Evolutionary conservation across 2,329 filamentous ascomycete species (phyloP).

Genomic region (Taxawa tesnikishii): DNA sequence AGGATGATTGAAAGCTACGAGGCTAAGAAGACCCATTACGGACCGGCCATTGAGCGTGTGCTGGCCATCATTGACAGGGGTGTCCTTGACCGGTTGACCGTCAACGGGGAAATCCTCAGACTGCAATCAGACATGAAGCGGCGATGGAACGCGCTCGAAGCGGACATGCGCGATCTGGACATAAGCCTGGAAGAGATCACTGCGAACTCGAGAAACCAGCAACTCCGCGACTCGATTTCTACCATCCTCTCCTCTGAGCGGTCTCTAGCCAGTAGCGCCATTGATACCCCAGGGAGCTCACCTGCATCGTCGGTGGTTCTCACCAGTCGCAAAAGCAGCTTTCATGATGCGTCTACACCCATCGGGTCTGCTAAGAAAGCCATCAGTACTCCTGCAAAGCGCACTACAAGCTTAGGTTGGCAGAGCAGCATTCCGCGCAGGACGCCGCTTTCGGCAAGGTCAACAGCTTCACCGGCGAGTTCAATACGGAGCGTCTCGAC

Average conservation of each 20-base stretch:
- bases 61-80: constrained; percentile 88
- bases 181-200: constrained; percentile 58
- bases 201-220: constrained; percentile 47
- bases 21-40: constrained; percentile 88
- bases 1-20: constrained; percentile 92
- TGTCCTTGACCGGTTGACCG: constrained; percentile 87
- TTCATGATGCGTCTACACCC: constrained; percentile 32
- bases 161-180: constrained; percentile 68
- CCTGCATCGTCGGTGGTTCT: constrained; percentile 45
- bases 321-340: constrained; percentile 38
- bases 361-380: constrained; percentile 9
- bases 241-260: constrained; percentile 79
- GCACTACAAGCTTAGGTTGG: constrained; percentile 6
- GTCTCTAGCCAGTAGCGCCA: constrained; percentile 55
- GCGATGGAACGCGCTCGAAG: constrained; percentile 67
- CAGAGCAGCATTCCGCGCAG: constrained; percentile 4
- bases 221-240: constrained; percentile 82
- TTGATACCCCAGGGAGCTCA: constrained; percentile 49
- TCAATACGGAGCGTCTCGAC: constrained; percentile 1
- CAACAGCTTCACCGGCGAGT: background rate
- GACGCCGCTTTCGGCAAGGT: background rate
- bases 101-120: constrained; percentile 88
- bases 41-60: constrained; percentile 83
- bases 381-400: constrained; percentile 4
- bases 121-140: constrained; percentile 74